Base-by-base conservation (phyloP, 768 basidiomycete genomes). In the Tylopilus balloui region DNA sequence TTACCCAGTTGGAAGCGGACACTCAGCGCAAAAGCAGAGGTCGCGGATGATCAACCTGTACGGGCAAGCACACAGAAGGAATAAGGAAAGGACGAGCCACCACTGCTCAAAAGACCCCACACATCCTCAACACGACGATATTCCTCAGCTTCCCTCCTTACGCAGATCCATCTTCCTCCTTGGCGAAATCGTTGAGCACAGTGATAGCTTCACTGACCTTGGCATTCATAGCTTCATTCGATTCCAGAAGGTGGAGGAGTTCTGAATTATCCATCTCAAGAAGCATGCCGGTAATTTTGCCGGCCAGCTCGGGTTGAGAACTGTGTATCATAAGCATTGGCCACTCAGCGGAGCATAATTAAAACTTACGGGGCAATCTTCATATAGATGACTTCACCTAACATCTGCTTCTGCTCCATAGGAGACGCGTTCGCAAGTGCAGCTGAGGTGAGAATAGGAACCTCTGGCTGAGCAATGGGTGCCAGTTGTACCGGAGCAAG, bases 211-310 rank as follows among this genome's bases (percentile, higher is more conserved):
- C 95, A 51, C 80, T 81, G 56, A 96, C 88, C 79, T 99, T 99
- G 70, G 77, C 73, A 63, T 81, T 80, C 78, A 99, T 81, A 36
- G 93, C 82, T 10, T 92, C 90, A 19, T 75, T 73, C 47, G 82
- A 73, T 52, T 95, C 92, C 59, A 98, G 72, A 42, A 99, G 80
- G 71, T 90, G 86, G 24, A 98, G 73, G 43, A 99, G 78, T 71
- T 98, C 96, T 41, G 78, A 65, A 73, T 95, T 95, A 70, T 97
- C 94, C 95, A 99, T 98, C 81, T 99, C 94, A 56, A 97, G 81
- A 64, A 97, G 77, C 94, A 97, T 97, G 48, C 92, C 94, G 37
- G 94, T 97, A 69, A 97, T 96, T 79, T 97, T 97, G 53, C 96
- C 96, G 56, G 96, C 93, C 65, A 96, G 76, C 19, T 95, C 94